Percentiles rank a stretch among this genome's conserved stretches.
Conservation (phyloP, 441 rosid genomes). For the Mallotus japonicus region DNA sequence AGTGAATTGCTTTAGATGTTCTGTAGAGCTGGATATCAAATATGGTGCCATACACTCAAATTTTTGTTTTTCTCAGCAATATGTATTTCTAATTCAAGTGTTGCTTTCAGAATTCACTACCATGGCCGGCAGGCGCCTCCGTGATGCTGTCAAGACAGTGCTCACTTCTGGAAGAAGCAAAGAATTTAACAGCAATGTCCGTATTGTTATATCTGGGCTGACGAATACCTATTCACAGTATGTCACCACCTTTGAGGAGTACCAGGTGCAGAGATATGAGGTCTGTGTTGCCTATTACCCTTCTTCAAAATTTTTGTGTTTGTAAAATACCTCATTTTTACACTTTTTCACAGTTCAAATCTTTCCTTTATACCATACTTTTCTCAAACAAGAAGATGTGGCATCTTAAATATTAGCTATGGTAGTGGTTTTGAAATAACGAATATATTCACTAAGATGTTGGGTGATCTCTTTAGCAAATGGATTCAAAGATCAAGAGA, state of each 20-base stretch:
- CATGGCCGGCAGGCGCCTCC: slow-evolving; percentile 97
- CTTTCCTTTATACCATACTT: not conserved
- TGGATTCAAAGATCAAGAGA: not conserved
- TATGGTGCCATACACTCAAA: not conserved
- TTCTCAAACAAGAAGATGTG: not conserved
- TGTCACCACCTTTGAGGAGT: slow-evolving; percentile 88
- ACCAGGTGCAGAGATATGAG: slow-evolving; percentile 89
- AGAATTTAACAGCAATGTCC: slow-evolving; percentile 46
- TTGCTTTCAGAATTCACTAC: slow-evolving; percentile 73
- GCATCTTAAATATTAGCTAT: not conserved
- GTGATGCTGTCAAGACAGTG: slow-evolving; percentile 70
- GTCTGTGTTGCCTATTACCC: slow-evolving; percentile 30
- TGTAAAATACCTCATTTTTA: not conserved
- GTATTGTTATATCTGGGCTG: slow-evolving; percentile 83
- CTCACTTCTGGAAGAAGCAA: slow-evolving; percentile 46
- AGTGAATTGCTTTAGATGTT: not conserved
- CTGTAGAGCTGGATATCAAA: not conserved
- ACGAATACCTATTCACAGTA: slow-evolving; percentile 89
- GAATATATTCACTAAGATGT: not conserved
- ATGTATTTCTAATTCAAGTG: not conserved
- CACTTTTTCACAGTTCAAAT: not conserved
- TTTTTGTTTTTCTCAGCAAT: not conserved
- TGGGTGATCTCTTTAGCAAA: not conserved
- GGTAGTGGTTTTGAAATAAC: not conserved
- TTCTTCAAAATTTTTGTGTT: not conserved